Evolutionary conservation across 2,329 filamentous ascomycete genomes (phyloP).

Genomic region (Clonostachys chloroleuca): DNA sequence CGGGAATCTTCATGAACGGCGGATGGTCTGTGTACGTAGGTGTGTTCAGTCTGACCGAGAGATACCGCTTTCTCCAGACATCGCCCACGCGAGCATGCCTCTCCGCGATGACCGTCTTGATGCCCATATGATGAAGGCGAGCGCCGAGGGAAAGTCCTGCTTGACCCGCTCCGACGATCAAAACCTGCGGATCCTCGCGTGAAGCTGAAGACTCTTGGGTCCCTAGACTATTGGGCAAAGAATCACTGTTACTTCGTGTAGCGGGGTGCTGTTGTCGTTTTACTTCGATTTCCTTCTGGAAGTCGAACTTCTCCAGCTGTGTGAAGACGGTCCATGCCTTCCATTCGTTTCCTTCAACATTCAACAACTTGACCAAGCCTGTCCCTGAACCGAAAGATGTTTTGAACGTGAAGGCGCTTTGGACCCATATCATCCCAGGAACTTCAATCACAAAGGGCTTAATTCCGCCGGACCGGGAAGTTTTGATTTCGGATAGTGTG

Average conservation of each 20-base stretch:
- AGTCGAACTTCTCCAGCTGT: background rate
- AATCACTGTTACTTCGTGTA: too few relatives aligned
- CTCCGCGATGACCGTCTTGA: conserved; percentile 34
- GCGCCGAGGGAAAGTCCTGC: conserved; percentile 30
- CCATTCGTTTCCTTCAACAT: background rate
- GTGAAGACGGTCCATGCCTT: conserved; percentile 1
- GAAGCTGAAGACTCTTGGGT: too few relatives aligned
- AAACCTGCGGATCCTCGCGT: background rate
- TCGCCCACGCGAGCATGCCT: conserved; percentile 37
- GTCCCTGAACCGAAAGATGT: background rate
- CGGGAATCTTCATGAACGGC: conserved; percentile 7
- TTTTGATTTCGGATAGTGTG: background rate
- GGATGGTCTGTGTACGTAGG: conserved; percentile 7
- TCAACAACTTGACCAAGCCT: background rate
- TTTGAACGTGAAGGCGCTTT: background rate
- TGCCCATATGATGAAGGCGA: conserved; percentile 16
- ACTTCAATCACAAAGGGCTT: background rate
- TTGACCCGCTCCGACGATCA: conserved; percentile 21
- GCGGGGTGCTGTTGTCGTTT: background rate
- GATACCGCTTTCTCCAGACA: conserved; percentile 46
- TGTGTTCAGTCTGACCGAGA: background rate
- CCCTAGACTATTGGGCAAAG: too few relatives aligned
- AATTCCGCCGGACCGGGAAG: background rate
- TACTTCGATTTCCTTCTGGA: background rate
- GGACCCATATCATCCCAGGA: background rate